Base-by-base conservation (phyloP, 164 flowering plant genomes). In the Aristolochia contorta region DNA sequence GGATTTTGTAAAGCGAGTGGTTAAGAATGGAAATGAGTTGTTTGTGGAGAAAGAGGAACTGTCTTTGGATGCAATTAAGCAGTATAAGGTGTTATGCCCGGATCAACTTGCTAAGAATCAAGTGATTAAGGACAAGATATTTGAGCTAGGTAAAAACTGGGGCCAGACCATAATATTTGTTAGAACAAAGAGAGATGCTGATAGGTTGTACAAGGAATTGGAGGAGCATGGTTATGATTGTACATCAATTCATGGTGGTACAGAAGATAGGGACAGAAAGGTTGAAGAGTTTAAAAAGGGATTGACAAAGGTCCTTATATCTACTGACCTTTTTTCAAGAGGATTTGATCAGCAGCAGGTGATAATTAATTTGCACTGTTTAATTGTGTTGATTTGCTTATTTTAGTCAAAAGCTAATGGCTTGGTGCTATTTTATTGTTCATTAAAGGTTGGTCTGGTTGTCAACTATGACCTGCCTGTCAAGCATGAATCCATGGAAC, bases 301-400 rank as follows among this genome's bases (percentile, higher is more conserved):
- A 37, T 66, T 88, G 22, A 93, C 99, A 14, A 78, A 85, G 67
- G 97, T 93, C 56, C 95, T 90, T 41, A 88, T 93, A 56, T 80
- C 97, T 52, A 93, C 99, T 33, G 99, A 93, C 74, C 68, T 93
- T 21, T 95, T 93, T 57, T 89, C 99, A 45, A 82, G 99, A 47
- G 99, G 99, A 8, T 93, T 93, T 72, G 99, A 93, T 67, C 99
- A 93, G 63, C 75, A 85, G 50, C 87, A 86, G 96, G 99, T 88
- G 50, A 37, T n/a, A n/a, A 37, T 23, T 47, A 50, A 41, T 61
- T 47, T 51, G 43, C 61, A 53, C 50, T 61, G n/a, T 25, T 3
- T 10, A 1, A 14, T 66, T 37, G 41, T 25, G 23, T 47, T 23
- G 1, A 52, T 46, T 24, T 65, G 19, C 54, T 1, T 14, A 27